Evolutionary conservation across 164 flowering plant species (phyloP), one percentile per base, ranked within the genome.

Genomic region (Tetrastigma voinierianum): DNA sequence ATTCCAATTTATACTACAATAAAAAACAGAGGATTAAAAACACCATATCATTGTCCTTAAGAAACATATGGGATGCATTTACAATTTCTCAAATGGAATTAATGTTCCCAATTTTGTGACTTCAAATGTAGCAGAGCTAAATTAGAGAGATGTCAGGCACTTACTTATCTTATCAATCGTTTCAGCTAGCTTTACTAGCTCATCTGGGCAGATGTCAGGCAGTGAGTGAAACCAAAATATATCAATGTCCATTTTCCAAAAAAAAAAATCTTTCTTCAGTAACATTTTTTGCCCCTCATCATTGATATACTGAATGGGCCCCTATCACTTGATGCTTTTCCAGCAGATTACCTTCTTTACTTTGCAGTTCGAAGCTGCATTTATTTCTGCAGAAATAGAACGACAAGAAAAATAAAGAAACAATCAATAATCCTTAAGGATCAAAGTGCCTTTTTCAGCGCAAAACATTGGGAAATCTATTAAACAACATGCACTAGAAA

Each of bases 141-240:
- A 51, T 25, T 24, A n/a, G 9, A 7, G n/a, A 65, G 67, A 24
- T n/a, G 51, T 46, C 15, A 65, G 48, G 18, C 45, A 83, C 98
- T 82, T 75, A 95, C 98, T 90, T 76, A 90, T 90, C 77, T 87
- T 89, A 78, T 95, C 96, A 72, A 95, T 59, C 58, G 98, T 96
- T 74, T 86, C 86, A 70, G 87, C 91, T 67, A 95, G 73, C 84
- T 95, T 95, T 67, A 62, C 79, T 55, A 95, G 86, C 74, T 92
- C 97, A 69, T 89, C 97, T 20, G 98, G 97, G 69, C 98, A 95
- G 70, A 95, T 95, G 76, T 95, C 97, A 65, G 98, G 77, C 98
- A 95, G 74, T 90, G 96, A 18, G 98, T 95, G 74, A 95, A 92
- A 48, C 97, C 98, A 77, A 95, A 95, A 77, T 95, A 95, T 53